phyloP scores from a whole-genome alignment of 2,329 filamentous ascomycete genomes.

The Phyllosticta paracitricarpa region DNA sequence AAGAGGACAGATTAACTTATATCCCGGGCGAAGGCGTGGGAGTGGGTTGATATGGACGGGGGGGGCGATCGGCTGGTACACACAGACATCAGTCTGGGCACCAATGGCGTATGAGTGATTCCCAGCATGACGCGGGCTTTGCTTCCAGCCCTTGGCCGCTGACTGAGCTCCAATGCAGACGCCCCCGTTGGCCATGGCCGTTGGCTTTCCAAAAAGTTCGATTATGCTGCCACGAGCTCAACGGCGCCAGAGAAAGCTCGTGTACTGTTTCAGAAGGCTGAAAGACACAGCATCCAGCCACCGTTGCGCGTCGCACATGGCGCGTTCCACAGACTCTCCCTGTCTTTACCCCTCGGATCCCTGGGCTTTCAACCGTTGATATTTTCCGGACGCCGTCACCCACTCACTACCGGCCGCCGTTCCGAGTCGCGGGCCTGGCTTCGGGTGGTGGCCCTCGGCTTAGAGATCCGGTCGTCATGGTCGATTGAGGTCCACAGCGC shows the following conservation, averaged over 20 bases:
- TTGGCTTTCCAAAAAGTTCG: neutral
- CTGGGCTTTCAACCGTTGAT: neutral
- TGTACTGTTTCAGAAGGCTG: neutral
- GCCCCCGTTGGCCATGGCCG: neutral
- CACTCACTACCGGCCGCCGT: neutral
- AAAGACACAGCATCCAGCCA: neutral
- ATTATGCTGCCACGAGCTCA: neutral
- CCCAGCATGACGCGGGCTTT: neutral
- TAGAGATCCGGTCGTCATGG: neutral
- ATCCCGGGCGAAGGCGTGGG: neutral
- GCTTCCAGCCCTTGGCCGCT: neutral
- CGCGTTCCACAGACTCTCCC: neutral
- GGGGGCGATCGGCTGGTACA: neutral
- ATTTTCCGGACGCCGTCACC: neutral
- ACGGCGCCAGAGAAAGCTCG: neutral
- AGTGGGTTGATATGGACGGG: neutral
- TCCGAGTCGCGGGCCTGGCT: neutral
- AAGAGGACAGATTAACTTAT: neutral
- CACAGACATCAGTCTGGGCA: neutral
- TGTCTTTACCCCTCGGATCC: neutral
- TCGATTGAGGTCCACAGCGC: neutral
- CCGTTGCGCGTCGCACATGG: neutral
- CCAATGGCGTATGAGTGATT: neutral
- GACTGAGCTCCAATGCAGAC: neutral
- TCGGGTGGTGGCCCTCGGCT: neutral